Evolutionary conservation across 1,139 yeast species (phyloP).

Genomic region (Chernovozyma aurita): DNA sequence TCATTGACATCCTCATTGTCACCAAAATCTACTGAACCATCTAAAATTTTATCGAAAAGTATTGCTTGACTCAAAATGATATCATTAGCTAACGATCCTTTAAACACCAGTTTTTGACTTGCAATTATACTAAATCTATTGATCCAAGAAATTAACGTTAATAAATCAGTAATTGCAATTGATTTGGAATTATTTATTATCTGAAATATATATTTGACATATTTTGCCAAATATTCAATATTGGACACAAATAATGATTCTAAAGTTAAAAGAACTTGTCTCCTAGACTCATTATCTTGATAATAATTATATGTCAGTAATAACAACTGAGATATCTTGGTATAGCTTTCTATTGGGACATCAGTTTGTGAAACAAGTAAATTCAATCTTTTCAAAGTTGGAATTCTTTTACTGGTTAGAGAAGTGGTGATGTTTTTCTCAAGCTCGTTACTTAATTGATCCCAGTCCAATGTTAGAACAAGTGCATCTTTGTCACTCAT

Average conservation of each 20-base stretch:
- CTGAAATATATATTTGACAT: constrained; percentile 34
- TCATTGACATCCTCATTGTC: background rate
- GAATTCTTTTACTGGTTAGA: constrained; percentile 29
- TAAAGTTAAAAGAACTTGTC: constrained; percentile 34
- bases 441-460: constrained; percentile 19
- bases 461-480: constrained; percentile 15
- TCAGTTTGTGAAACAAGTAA: constrained; percentile 11
- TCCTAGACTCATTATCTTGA: constrained; percentile 46
- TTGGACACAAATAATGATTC: constrained; percentile 27
- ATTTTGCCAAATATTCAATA: constrained; percentile 26
- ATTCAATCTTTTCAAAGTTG: constrained; percentile 19
- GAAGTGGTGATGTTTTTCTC: constrained; percentile 28
- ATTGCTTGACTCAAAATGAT: constrained; percentile 6
- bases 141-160: constrained; percentile 57
- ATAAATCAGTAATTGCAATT: constrained; percentile 50
- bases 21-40: background rate
- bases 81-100: background rate
- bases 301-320: constrained; percentile 48
- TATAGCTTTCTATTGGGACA: constrained; percentile 18
- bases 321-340: constrained; percentile 20
- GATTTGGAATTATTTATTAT: constrained; percentile 26
- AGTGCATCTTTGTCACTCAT: background rate
- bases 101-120: constrained; percentile 5
- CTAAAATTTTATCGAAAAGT: constrained; percentile 12
- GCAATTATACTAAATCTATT: constrained; percentile 28